These are phyloP conservation scores for Pyricularia grisea DNA, from an alignment of 2,329 filamentous ascomycete genomes.

Conservation along the genomic window DNA sequence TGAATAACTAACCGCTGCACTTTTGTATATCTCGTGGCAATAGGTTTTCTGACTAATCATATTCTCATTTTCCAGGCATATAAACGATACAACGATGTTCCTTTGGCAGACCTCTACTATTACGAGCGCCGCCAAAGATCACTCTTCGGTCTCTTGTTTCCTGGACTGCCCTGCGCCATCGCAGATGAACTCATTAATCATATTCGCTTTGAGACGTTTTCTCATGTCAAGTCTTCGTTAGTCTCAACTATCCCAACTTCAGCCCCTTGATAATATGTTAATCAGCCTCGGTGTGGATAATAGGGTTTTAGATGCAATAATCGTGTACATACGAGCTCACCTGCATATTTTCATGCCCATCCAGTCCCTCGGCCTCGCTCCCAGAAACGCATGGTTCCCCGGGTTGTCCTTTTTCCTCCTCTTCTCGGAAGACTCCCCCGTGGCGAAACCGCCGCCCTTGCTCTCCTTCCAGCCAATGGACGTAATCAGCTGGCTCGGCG, in stretches of 20 bases:
- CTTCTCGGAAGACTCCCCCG: conserved; percentile 40
- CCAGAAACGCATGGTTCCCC: conserved; percentile 32
- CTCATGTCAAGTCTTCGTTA: neutral
- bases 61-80: conserved; percentile 32
- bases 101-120: conserved; percentile 34
- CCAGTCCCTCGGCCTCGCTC: conserved; percentile 39
- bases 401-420: conserved; percentile 41
- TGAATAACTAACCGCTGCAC: neutral
- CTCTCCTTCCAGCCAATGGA: conserved; percentile 26
- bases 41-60: neutral
- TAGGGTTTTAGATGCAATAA: conserved; percentile 7
- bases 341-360: conserved; percentile 42
- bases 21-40: neutral
- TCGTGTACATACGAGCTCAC: conserved; percentile 33
- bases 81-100: conserved; percentile 35
- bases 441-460: conserved; percentile 33
- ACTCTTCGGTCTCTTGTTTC: conserved; percentile 20
- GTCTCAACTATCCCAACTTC: neutral
- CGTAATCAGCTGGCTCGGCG: conserved; percentile 32
- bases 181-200: conserved; percentile 4
- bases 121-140: conserved; percentile 24
- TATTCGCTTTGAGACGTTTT: neutral
- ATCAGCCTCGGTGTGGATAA: neutral
- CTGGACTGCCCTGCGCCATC: conserved; percentile 30
- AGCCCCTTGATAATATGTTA: neutral